Conservation (phyloP, 441 rosid genomes). For the Erysimum cheiri region DNA sequence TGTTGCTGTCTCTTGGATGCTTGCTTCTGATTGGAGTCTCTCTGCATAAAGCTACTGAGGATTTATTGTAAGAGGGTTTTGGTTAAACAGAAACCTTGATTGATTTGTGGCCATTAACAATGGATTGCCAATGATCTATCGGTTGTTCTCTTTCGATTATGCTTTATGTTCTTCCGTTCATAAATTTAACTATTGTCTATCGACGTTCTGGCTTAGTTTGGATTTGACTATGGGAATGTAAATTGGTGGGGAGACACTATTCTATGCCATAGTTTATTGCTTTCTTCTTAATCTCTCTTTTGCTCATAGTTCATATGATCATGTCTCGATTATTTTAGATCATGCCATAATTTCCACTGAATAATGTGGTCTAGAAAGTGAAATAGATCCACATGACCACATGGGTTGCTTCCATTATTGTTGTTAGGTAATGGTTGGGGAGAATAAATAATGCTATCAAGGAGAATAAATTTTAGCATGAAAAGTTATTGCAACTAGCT, state of each 20-base stretch:
- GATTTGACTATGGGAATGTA: constrained; percentile 40
- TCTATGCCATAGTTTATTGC: constrained; percentile 16
- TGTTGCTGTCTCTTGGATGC: constrained; percentile 87
- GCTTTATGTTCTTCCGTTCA: constrained; percentile 27
- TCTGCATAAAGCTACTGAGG: constrained; percentile 3
- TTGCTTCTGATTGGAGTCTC: constrained; percentile 51
- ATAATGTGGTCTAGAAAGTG: background rate
- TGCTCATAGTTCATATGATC: background rate
- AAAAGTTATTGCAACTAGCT: background rate
- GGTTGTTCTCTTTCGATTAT: constrained; percentile 27
- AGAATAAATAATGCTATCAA: background rate
- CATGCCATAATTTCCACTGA: too few relatives aligned
- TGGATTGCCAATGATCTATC: background rate
- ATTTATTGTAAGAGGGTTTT: constrained; percentile 13
- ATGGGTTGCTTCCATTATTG: constrained; percentile 31
- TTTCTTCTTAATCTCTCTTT: background rate
- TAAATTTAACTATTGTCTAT: constrained; percentile 10
- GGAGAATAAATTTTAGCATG: background rate
- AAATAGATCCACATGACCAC: constrained; percentile 20
- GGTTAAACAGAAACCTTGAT: constrained; percentile 1
- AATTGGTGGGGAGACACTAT: constrained; percentile 27
- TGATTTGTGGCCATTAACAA: constrained; percentile 13
- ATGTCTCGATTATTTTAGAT: too few relatives aligned
- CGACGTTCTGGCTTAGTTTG: constrained; percentile 26
- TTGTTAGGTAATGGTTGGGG: constrained; percentile 19